Evolutionary conservation across 1,139 yeast species (phyloP).

Genomic region (Magnusiomyces suaveolens): DNA sequence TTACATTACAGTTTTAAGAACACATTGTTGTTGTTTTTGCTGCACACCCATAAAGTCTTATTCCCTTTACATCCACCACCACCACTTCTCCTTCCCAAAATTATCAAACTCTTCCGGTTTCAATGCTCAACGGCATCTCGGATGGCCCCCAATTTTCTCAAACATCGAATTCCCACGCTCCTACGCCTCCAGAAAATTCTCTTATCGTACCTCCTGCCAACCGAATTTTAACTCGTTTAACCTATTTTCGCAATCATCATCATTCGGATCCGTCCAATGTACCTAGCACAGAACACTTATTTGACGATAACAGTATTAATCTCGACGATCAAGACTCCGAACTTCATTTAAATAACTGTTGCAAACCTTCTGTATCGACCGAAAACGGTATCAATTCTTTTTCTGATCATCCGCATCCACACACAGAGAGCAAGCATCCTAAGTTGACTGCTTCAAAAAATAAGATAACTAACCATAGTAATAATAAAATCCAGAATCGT

Average conservation of each 20-base stretch:
- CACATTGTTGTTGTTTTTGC: background rate
- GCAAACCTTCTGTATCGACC: constrained; percentile 57
- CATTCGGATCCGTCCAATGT: background rate
- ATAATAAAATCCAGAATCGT: background rate
- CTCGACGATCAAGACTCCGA: constrained; percentile 22
- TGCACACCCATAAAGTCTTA: background rate
- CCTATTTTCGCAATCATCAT: background rate
- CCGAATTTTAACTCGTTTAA: background rate
- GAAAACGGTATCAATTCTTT: constrained; percentile 39
- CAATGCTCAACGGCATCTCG: background rate
- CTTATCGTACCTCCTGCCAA: background rate
- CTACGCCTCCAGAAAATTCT: background rate
- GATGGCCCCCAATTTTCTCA: background rate
- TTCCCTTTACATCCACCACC: background rate
- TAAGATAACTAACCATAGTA: background rate
- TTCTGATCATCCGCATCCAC: constrained; percentile 22
- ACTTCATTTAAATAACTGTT: constrained; percentile 39
- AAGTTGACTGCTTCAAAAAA: background rate
- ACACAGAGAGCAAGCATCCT: background rate
- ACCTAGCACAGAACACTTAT: background rate
- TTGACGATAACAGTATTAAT: background rate
- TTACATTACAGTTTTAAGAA: background rate
- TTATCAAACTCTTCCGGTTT: background rate
- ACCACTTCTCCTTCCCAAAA: background rate
- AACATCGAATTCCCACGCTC: background rate